These are phyloP conservation scores for Mycena maculata DNA, from an alignment of 768 basidiomycete species.

Conservation along the genomic window DNA sequence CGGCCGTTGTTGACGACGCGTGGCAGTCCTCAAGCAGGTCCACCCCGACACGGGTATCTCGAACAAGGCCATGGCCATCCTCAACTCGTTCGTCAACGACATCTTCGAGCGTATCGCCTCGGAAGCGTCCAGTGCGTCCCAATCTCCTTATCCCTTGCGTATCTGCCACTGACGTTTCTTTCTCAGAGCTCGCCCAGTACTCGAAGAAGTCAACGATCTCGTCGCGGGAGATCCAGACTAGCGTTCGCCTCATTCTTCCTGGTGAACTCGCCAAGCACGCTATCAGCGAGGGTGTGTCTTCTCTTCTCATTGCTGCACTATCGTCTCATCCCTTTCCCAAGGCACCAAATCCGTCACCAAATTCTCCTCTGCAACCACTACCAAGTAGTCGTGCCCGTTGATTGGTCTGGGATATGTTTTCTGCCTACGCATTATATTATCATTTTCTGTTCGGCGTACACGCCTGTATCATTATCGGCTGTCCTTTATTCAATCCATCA, in stretches of 20 bases:
- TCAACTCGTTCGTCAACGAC: conserved; percentile 97
- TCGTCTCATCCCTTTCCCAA: conserved; percentile 13
- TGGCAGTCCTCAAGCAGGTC: conserved; percentile 91
- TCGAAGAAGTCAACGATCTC: conserved; percentile 99
- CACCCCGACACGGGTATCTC: conserved; percentile 99
- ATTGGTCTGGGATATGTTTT: conserved; percentile 2
- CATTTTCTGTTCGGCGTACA: conserved; percentile 18
- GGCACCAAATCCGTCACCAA: conserved; percentile 44
- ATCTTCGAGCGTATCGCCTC: conserved; percentile 95
- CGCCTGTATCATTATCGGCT: conserved; percentile 32
- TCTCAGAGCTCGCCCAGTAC: conserved; percentile 90
- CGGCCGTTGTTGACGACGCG: conserved; percentile 18
- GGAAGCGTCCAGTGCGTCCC: conserved; percentile 83
- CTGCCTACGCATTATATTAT: conserved; percentile 29
- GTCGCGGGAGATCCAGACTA: conserved; percentile 97
- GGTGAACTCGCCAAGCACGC: conserved; percentile 96
- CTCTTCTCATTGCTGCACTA: not conserved
- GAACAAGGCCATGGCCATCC: conserved; percentile 97
- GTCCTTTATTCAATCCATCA: conserved; percentile 17
- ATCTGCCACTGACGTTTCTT: conserved; percentile 4
- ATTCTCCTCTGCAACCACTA: conserved; percentile 70
- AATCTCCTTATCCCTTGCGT: not conserved
- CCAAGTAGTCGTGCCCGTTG: conserved; percentile 41
- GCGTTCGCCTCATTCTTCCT: conserved; percentile 96
- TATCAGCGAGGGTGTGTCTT: conserved; percentile 77